Conservation (phyloP, 2,329 filamentous ascomycete species). For the Huntiella savannae region DNA sequence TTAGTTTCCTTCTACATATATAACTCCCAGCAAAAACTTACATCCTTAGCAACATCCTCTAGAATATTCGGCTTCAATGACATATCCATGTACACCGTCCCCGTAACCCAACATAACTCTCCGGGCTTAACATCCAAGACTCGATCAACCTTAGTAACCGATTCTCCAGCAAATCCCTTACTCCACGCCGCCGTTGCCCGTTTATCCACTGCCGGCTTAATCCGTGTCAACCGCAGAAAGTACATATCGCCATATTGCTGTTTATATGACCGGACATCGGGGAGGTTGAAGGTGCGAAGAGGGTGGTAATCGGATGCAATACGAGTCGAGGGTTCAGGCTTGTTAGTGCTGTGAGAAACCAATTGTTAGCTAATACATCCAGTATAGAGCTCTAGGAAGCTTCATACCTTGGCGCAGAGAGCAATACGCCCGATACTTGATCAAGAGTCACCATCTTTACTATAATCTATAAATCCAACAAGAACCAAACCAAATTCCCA, state of each 20-base stretch:
- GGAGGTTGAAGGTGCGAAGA: conserved; percentile 53
- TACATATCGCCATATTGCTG: conserved; percentile 98
- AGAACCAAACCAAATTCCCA: not conserved
- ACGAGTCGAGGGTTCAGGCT: conserved; percentile 17
- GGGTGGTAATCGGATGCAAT: conserved; percentile 40
- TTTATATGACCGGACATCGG: conserved; percentile 56
- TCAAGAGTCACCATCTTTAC: conserved; percentile 19
- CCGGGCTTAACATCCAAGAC: conserved; percentile 93
- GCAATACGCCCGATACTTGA: conserved; percentile 18
- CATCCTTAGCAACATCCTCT: conserved; percentile 85
- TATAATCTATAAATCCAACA: not conserved
- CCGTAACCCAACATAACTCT: conserved; percentile 83
- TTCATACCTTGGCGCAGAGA: conserved; percentile 19
- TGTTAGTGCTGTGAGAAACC: not conserved
- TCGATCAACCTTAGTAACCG: conserved; percentile 57
- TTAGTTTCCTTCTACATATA: no score
- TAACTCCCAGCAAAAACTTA: conserved; percentile 22
- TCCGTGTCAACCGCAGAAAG: conserved; percentile 70
- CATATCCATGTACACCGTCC: conserved; percentile 97
- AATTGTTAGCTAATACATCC: conserved; percentile 12
- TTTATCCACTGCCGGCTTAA: conserved; percentile 66
- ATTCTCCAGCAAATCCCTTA: conserved; percentile 59
- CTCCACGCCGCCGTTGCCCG: conserved; percentile 62
- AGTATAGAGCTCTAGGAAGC: not conserved
- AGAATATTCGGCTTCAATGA: conserved; percentile 87